phyloP scores from a whole-genome alignment of 352 stramenopile genomes.

The Phytophthora agathidicida region DNA sequence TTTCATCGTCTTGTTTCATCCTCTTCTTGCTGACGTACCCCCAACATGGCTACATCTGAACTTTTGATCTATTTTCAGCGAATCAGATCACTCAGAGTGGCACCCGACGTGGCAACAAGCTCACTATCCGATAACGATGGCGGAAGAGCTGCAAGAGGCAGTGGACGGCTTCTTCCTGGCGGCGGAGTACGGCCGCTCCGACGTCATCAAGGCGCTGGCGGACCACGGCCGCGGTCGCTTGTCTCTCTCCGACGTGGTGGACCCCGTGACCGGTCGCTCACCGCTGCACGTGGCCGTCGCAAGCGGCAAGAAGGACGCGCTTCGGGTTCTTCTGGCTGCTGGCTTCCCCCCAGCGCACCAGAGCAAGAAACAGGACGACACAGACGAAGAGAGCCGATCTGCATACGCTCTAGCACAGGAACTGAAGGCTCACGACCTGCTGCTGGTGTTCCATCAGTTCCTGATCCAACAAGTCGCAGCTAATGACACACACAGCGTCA shows the following conservation, averaged over 20 bases:
- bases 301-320: constrained; percentile 75
- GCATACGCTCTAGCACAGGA: constrained; percentile 73
- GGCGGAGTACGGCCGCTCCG: constrained; percentile 78
- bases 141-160: constrained; percentile 66
- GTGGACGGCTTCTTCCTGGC: constrained; percentile 85
- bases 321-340: constrained; percentile 78
- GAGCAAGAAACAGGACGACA: constrained; percentile 21
- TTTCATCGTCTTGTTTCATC: too few species aligned
- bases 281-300: constrained; percentile 80
- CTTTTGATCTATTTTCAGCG: constrained; percentile 17
- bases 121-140: constrained; percentile 11
- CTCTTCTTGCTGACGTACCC: constrained; percentile 5
- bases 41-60: constrained; percentile 29
- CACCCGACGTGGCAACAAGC: constrained; percentile 18
- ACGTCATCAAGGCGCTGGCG: constrained; percentile 85
- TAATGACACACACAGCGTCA: constrained; percentile 61
- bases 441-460: constrained; percentile 89
- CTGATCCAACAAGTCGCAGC: constrained; percentile 83
- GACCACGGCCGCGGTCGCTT: constrained; percentile 66
- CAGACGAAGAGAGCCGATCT: constrained; percentile 35
- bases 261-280: constrained; percentile 63
- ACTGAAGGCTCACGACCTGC: constrained; percentile 57
- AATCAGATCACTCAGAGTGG: constrained; percentile 36
- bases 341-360: constrained; percentile 73
- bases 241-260: constrained; percentile 59